Percentiles rank a stretch among this genome's conserved stretches.
phyloP scores from a whole-genome alignment of 23 red algal genomes.

The Chondrus crispus region DNA sequence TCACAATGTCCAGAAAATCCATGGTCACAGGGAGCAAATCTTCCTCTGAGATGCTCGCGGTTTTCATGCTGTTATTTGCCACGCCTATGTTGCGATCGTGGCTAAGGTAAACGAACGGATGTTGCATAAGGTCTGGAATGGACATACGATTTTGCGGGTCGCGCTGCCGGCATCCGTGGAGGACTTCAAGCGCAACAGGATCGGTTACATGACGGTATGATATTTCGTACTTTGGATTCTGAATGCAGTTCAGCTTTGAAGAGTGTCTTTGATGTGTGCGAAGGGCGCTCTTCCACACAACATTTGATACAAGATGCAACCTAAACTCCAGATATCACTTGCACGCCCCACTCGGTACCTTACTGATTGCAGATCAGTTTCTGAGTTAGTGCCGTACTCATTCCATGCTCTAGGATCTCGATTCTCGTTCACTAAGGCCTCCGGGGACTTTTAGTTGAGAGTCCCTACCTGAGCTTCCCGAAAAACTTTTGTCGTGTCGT shows the following conservation, averaged over 20 bases:
- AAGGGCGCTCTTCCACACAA: slow-evolving; percentile 89
- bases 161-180: slow-evolving; percentile 68
- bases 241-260: slow-evolving; percentile 89
- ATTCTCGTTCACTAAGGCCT: too few species aligned
- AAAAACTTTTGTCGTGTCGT: slow-evolving; percentile 97
- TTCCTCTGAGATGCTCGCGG: too few species aligned
- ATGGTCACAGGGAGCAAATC: too few species aligned
- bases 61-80: too few species aligned
- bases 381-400: neutral
- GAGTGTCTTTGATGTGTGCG: slow-evolving; percentile 85
- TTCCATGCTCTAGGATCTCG: slow-evolving; percentile 8
- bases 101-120: slow-evolving; percentile 44
- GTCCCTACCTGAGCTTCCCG: slow-evolving; percentile 89
- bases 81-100: too few species aligned
- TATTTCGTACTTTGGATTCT: slow-evolving; percentile 69
- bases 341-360: slow-evolving; percentile 81
- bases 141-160: slow-evolving; percentile 67
- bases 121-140: slow-evolving; percentile 60
- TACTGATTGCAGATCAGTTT: neutral
- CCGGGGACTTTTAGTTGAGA: slow-evolving; percentile 98
- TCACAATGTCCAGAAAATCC: too few species aligned
- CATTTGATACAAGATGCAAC: slow-evolving; percentile 97
- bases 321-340: slow-evolving; percentile 96
- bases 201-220: slow-evolving; percentile 16
- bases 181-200: slow-evolving; percentile 40